These are phyloP conservation scores for Fimicolochytrium jonesii DNA, from an alignment of 192 early-diverging fungal genomes.

Conservation along the genomic window DNA sequence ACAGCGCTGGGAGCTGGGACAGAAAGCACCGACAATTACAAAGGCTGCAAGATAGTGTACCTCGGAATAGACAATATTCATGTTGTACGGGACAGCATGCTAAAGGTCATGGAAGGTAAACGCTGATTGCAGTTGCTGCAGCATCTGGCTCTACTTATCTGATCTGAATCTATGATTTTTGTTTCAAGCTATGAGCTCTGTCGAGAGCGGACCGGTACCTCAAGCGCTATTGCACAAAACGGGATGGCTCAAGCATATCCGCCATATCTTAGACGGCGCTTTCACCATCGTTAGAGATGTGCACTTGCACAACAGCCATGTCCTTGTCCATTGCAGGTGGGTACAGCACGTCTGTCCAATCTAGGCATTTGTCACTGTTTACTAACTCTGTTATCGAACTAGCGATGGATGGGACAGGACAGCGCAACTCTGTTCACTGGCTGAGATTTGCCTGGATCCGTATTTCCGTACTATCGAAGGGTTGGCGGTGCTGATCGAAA, in stretches of 20 bases:
- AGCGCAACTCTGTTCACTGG: conserved; percentile 83
- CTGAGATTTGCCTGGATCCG: conserved; percentile 90
- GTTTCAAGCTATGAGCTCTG: conserved; percentile 13
- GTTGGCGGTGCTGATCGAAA: conserved; percentile 87
- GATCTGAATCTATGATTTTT: too few relatives aligned
- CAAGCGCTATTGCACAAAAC: conserved; percentile 53
- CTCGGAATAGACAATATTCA: conserved; percentile 98
- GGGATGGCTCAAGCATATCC: conserved; percentile 87
- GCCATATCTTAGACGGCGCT: conserved; percentile 74
- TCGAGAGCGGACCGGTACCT: conserved; percentile 22
- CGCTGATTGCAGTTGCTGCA: neutral
- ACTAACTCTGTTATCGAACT: neutral
- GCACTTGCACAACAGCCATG: conserved; percentile 71
- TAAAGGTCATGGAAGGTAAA: conserved; percentile 77
- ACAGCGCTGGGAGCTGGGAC: conserved; percentile 90
- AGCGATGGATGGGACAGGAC: conserved; percentile 99
- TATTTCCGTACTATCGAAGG: conserved; percentile 93
- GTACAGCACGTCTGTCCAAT: neutral
- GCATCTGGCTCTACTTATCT: neutral
- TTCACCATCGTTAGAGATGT: conserved; percentile 75
- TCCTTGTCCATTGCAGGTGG: conserved; percentile 87
- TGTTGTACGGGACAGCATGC: conserved; percentile 88
- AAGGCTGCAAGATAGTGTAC: conserved; percentile 78
- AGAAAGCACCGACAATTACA: conserved; percentile 92
- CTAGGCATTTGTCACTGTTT: neutral